phyloP scores from a whole-genome alignment of 2,329 filamentous ascomycete genomes.

The Golovinomyces cichoracearum region DNA sequence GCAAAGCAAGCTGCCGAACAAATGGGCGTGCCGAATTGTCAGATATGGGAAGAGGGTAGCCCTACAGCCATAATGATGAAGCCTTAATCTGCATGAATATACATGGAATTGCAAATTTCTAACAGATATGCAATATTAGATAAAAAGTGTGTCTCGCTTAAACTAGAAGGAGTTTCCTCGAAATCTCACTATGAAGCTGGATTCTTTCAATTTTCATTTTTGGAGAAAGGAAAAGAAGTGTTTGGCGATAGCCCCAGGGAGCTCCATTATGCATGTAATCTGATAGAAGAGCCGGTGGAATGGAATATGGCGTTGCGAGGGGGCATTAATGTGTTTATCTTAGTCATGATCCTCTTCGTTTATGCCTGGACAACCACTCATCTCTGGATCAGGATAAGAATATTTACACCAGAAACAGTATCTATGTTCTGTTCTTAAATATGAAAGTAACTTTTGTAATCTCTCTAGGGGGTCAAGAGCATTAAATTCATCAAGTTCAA shows the following conservation, averaged over 20 bases:
- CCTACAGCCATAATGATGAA: not conserved
- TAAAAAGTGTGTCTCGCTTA: not conserved
- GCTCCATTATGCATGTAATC: no score
- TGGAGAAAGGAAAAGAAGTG: no score
- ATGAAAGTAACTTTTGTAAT: conserved; percentile 36
- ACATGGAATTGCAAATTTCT: no score
- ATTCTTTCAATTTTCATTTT: no score
- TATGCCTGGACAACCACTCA: conserved; percentile 74
- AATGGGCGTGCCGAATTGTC: conserved; percentile 9
- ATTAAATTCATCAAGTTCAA: conserved; percentile 58
- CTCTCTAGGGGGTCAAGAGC: conserved; percentile 38
- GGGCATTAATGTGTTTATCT: no score
- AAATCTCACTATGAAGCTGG: not conserved
- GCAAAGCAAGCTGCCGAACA: conserved; percentile 6
- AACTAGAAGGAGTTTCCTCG: not conserved
- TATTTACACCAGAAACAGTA: conserved; percentile 98
- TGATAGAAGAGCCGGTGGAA: no score
- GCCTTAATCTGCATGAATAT: no score
- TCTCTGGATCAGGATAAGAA: conserved; percentile 40
- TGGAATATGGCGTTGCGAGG: no score
- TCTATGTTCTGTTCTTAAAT: conserved; percentile 41
- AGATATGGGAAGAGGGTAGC: conserved; percentile 5
- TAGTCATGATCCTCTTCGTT: conserved; percentile 60
- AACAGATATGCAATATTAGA: not conserved
- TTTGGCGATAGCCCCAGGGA: no score